phyloP scores from a whole-genome alignment of 768 basidiomycete genomes.

The Suillus hirtellus region DNA sequence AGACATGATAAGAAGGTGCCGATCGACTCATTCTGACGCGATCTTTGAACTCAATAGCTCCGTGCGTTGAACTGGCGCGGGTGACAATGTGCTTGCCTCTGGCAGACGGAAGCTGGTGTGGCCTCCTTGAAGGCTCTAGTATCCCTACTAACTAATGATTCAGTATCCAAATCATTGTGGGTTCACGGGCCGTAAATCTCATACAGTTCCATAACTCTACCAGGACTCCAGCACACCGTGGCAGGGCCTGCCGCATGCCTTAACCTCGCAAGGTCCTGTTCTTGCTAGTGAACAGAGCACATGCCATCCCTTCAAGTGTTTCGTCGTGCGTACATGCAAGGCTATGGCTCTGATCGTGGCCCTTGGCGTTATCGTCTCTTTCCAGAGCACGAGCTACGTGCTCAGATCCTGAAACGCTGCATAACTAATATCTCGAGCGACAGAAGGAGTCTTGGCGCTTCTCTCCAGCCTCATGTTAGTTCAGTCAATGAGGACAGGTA shows the following conservation, averaged over 20 bases:
- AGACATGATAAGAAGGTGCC: no score
- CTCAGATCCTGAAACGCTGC: conserved; percentile 33
- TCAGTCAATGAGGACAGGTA: conserved; percentile 50
- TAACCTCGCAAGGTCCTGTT: background rate
- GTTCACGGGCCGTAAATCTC: background rate
- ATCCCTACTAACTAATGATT: no score
- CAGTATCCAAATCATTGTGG: background rate
- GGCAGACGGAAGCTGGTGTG: no score
- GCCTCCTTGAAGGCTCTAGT: no score
- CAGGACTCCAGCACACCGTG: background rate
- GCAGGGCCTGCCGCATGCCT: background rate
- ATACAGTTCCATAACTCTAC: background rate
- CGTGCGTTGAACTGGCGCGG: no score
- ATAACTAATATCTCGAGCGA: background rate
- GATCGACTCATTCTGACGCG: no score
- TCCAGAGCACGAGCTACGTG: conserved; percentile 39
- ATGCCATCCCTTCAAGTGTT: conserved; percentile 1
- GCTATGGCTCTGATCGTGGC: conserved; percentile 9
- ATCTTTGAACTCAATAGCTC: no score
- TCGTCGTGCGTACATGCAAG: background rate
- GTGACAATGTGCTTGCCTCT: no score
- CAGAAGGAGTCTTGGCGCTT: conserved; percentile 35
- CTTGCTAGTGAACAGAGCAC: background rate
- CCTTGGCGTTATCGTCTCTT: conserved; percentile 32
- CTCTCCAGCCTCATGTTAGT: conserved; percentile 49